Conservation (phyloP, 768 basidiomycete species). For the Thelephora aurantiotincta region DNA sequence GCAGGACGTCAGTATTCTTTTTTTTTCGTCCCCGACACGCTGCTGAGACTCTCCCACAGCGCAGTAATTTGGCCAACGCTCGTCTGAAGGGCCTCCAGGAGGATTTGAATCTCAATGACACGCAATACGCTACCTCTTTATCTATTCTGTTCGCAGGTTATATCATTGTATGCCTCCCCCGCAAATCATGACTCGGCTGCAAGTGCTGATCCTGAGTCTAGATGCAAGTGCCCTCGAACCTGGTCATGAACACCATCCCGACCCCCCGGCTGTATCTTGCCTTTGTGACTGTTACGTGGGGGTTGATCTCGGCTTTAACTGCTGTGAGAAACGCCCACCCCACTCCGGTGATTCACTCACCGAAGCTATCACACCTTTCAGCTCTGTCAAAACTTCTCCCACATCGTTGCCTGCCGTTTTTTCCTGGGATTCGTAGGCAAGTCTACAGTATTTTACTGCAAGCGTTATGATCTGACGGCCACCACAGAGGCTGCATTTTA, state of each 20-base stretch:
- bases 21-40: neutral
- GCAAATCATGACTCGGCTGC: neutral
- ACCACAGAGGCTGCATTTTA: neutral
- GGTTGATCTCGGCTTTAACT: conserved; percentile 22
- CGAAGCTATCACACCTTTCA: neutral
- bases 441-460: neutral
- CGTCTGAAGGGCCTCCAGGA: conserved; percentile 14
- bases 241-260: conserved; percentile 18
- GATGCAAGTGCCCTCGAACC: conserved; percentile 11
- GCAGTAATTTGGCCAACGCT: conserved; percentile 4
- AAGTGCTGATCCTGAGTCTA: neutral
- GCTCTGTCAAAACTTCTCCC: conserved; percentile 16
- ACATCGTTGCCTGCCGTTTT: conserved; percentile 16
- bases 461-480: neutral
- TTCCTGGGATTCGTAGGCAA: conserved; percentile 24
- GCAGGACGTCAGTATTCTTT: neutral
- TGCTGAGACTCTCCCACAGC: neutral
- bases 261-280: conserved; percentile 17
- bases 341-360: neutral
- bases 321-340: conserved; percentile 10
- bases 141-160: conserved; percentile 16
- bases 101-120: conserved; percentile 13
- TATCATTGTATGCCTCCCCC: conserved; percentile 15
- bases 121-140: conserved; percentile 12
- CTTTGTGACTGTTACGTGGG: conserved; percentile 20